A percentile compares a stretch with the other conserved stretches of the same genome.
phyloP scores from a whole-genome alignment of 306 rosid genomes.

The Quercus alba region DNA sequence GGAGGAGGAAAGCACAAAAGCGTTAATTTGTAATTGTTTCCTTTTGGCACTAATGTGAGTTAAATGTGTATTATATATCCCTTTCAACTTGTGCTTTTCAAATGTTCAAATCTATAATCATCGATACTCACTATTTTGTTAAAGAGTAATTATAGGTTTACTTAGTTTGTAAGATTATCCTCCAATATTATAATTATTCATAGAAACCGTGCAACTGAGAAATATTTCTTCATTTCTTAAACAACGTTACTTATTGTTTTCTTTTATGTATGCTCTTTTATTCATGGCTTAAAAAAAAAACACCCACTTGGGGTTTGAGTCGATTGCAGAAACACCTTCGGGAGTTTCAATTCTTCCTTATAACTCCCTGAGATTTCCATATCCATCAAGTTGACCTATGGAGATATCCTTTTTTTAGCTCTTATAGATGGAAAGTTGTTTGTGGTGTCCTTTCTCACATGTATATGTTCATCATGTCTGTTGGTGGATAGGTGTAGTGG shows the following conservation, averaged over 20 bases:
- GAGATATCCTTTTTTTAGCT: not conserved
- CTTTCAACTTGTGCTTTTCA: not conserved
- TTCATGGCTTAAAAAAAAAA: not conserved
- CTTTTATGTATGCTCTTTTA: not conserved
- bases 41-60: not conserved
- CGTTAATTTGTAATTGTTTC: slow-evolving; percentile 17
- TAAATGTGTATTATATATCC: no score
- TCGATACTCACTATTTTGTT: not conserved
- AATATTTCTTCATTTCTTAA: not conserved
- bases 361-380: not conserved
- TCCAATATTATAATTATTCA: not conserved
- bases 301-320: no score
- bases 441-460: not conserved
- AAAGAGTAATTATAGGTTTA: no score
- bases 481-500: slow-evolving; percentile 4
- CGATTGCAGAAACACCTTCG: not conserved
- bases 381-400: not conserved
- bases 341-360: not conserved
- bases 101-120: not conserved
- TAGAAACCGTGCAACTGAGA: not conserved
- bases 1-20: slow-evolving; percentile 73
- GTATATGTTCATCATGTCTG: slow-evolving; percentile 6
- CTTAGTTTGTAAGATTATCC: not conserved
- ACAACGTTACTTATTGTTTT: not conserved
- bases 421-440: not conserved